These are phyloP conservation scores for Pichia sp. DNA, from an alignment of 1,139 yeast genomes.

Conservation along the genomic window DNA sequence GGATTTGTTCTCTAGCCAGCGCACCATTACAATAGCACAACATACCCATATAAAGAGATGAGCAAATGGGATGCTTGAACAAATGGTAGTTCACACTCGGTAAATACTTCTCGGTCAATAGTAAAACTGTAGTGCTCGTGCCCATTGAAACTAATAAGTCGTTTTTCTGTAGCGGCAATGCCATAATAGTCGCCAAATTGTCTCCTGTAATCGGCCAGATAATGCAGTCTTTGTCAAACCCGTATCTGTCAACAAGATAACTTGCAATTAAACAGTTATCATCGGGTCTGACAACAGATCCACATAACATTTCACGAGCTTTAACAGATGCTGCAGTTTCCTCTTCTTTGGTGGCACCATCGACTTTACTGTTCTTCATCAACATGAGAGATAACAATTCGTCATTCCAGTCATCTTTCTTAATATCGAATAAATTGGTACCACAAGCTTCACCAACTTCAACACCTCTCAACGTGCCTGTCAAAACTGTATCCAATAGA, in stretches of 20 bases:
- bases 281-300: conserved; percentile 43
- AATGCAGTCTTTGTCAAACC: conserved; percentile 51
- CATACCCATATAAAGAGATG: conserved; percentile 88
- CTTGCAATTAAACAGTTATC: conserved; percentile 47
- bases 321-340: conserved; percentile 36
- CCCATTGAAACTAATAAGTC: conserved; percentile 85
- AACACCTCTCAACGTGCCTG: conserved; percentile 61
- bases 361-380: conserved; percentile 42
- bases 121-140: conserved; percentile 82
- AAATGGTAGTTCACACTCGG: conserved; percentile 85
- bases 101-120: conserved; percentile 73
- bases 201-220: conserved; percentile 82
- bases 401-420: conserved; percentile 50
- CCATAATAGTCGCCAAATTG: conserved; percentile 83
- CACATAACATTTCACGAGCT: conserved; percentile 45
- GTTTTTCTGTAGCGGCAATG: conserved; percentile 72
- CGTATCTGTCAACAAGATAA: conserved; percentile 66
- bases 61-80: conserved; percentile 82
- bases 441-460: conserved; percentile 94
- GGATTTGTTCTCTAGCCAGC: conserved; percentile 74
- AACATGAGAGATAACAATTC: conserved; percentile 53
- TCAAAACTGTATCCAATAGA: conserved; percentile 68
- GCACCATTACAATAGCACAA: conserved; percentile 93
- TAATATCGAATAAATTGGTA: conserved; percentile 78
- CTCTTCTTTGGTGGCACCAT: conserved; percentile 24